These are phyloP conservation scores for Aspergillus oerlinghausenensis DNA, from an alignment of 2,329 filamentous ascomycete genomes.

Conservation along the genomic window DNA sequence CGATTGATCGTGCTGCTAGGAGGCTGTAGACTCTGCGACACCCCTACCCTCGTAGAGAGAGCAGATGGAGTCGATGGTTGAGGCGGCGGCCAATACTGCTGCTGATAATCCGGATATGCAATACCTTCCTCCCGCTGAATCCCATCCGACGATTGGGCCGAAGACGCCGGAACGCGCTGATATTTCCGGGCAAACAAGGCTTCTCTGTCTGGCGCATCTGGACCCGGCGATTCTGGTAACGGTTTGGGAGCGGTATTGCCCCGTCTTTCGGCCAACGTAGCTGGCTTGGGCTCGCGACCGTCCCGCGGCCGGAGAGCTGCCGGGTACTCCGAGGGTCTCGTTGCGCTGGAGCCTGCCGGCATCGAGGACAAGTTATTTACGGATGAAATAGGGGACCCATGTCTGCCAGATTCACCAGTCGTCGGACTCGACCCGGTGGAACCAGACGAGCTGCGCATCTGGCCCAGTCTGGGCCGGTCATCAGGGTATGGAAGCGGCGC, in stretches of 20 bases:
- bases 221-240: conserved; percentile 75
- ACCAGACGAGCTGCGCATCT: conserved; percentile 24
- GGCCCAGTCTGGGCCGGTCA: conserved; percentile 47
- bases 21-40: conserved; percentile 42
- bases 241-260: conserved; percentile 66
- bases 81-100: conserved; percentile 61
- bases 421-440: conserved; percentile 26
- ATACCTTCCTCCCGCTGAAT: conserved; percentile 27
- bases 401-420: conserved; percentile 16
- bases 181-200: conserved; percentile 69
- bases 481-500: conserved; percentile 67
- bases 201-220: conserved; percentile 69
- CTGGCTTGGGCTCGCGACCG: conserved; percentile 51
- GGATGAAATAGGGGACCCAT: conserved; percentile 13
- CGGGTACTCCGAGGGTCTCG: conserved; percentile 35
- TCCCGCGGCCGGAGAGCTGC: conserved; percentile 37
- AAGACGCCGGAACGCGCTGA: conserved; percentile 38
- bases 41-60: conserved; percentile 18
- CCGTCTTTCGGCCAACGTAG: conserved; percentile 72
- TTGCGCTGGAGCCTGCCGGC: conserved; percentile 22
- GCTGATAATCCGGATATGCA: conserved; percentile 51
- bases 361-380: conserved; percentile 25
- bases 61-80: conserved; percentile 23
- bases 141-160: conserved; percentile 22
- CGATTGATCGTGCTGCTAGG: conserved; percentile 55